These are phyloP conservation scores for Xerophyta viscosa DNA, from an alignment of 106 monocot genomes.

Conservation along the genomic window DNA sequence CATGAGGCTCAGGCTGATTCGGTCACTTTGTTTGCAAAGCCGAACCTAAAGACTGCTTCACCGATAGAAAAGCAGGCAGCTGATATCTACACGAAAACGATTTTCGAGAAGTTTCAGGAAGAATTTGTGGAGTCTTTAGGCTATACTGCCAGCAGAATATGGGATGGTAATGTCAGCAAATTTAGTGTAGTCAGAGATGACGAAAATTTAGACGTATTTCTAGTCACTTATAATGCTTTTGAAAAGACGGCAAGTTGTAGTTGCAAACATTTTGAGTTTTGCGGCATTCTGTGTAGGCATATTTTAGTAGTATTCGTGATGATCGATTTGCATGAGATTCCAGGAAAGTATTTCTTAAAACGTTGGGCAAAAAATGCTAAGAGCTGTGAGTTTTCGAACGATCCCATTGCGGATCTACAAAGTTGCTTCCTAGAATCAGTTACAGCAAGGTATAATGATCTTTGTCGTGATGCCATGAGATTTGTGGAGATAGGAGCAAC, in stretches of 20 bases:
- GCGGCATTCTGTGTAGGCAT: constrained; percentile 87
- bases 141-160: constrained; percentile 64
- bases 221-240: constrained; percentile 51
- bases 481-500: constrained; percentile 66
- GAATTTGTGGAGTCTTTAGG: constrained; percentile 94
- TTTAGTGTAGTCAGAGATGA: constrained; percentile 77
- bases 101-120: constrained; percentile 83
- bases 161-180: constrained; percentile 49
- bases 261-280: constrained; percentile 82
- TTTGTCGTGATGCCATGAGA: constrained; percentile 75
- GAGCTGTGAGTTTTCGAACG: constrained; percentile 25
- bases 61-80: constrained; percentile 92
- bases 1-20: constrained; percentile 62
- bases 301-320: constrained; percentile 76
- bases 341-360: constrained; percentile 65
- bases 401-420: constrained; percentile 12
- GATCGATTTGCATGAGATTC: constrained; percentile 62
- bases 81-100: constrained; percentile 52
- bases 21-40: constrained; percentile 29
- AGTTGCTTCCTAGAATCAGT: constrained; percentile 28
- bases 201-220: constrained; percentile 58
- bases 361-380: constrained; percentile 91
- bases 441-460: constrained; percentile 58
- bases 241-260: constrained; percentile 61
- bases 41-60: constrained; percentile 77